Evolutionary conservation across 768 basidiomycete species (phyloP).

Genomic region (Auriscalpium vulgare): DNA sequence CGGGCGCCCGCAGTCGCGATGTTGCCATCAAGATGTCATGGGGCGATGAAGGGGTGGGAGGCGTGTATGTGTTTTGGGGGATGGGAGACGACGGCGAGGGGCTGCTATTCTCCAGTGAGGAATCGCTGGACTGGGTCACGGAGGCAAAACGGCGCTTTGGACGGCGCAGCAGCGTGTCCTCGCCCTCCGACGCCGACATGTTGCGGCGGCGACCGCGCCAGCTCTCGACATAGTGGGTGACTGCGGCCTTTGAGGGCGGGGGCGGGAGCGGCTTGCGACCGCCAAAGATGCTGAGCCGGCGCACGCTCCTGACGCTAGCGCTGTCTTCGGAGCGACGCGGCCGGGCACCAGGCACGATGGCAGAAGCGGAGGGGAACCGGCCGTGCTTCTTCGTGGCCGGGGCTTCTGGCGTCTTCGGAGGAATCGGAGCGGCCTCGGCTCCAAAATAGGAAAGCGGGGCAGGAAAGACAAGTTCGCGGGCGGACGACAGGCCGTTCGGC

Average conservation of each 20-base stretch:
- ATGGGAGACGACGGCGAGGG: constrained; percentile 19
- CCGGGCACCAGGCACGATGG: not conserved
- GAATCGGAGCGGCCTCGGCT: not conserved
- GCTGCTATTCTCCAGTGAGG: constrained; percentile 10
- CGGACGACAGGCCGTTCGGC: constrained; percentile 17
- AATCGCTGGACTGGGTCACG: constrained; percentile 6
- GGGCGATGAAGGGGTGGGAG: constrained; percentile 24
- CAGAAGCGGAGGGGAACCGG: not conserved
- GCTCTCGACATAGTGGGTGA: constrained; percentile 38
- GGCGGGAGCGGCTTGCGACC: constrained; percentile 26
- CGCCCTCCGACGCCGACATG: constrained; percentile 1
- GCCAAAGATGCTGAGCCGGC: constrained; percentile 27
- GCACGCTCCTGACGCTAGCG: constrained; percentile 7
- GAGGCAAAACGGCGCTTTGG: not conserved
- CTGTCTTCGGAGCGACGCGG: not conserved
- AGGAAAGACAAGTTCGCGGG: constrained; percentile 64
- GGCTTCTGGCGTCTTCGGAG: not conserved
- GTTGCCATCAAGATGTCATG: constrained; percentile 60
- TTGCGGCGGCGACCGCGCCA: constrained; percentile 34
- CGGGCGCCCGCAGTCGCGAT: constrained; percentile 57
- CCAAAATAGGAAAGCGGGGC: constrained; percentile 53
- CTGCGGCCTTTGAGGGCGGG: constrained; percentile 40
- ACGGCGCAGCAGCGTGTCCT: not conserved
- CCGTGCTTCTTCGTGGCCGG: not conserved
- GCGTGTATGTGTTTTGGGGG: constrained; percentile 16